Percentiles rank a stretch among this genome's conserved stretches.
Evolutionary conservation across 2,329 filamentous ascomycete species (phyloP).

Genomic region (Monosporascus sp.): DNA sequence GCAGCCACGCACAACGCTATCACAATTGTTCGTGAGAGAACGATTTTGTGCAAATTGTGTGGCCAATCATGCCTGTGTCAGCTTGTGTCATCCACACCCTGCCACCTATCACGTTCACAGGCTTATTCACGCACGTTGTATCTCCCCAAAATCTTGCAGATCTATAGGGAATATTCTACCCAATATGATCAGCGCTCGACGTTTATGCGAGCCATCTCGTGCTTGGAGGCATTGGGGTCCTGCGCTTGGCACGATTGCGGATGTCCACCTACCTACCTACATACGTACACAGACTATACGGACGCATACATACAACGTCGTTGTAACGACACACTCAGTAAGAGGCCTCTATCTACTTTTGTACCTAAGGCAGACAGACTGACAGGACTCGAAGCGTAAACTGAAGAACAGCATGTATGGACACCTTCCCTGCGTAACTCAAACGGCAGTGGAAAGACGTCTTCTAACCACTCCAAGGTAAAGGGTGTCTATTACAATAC

Average conservation of each 20-base stretch:
- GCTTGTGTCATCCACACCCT: conserved; percentile 1
- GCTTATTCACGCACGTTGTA: conserved; percentile 19
- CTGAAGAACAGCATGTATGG: too few relatives aligned
- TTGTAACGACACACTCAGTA: too few relatives aligned
- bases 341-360: conserved; percentile 5
- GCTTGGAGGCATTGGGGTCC: neutral
- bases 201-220: conserved; percentile 1
- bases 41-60: conserved; percentile 25
- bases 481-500: neutral
- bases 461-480: too few relatives aligned
- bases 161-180: neutral
- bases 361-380: too few relatives aligned
- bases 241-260: neutral
- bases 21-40: conserved; percentile 13
- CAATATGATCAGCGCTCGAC: conserved; percentile 3
- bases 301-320: neutral
- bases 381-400: neutral
- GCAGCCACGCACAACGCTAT: conserved; percentile 20
- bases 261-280: neutral
- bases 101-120: conserved; percentile 21
- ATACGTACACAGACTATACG: neutral
- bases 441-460: neutral
- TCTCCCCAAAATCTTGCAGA: conserved; percentile 9
- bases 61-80: conserved; percentile 17
- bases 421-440: neutral